A percentile compares a stretch with the other conserved stretches of the same genome.
Evolutionary conservation across 768 basidiomycete species (phyloP).

Genomic region (Naganishia vaughanmartiniae): DNA sequence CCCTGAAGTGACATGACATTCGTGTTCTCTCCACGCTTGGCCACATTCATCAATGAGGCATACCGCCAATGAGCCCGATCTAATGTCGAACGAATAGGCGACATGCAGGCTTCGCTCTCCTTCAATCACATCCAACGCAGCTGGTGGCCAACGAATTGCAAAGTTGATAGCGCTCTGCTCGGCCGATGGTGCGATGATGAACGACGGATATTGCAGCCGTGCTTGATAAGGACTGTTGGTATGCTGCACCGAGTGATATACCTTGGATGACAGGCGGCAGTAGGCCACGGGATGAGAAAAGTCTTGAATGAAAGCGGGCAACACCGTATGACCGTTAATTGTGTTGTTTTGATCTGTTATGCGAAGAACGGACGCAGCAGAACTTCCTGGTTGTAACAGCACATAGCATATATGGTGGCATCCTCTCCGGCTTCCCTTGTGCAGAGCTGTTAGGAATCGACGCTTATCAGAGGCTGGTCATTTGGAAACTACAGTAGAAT

Average conservation of each 20-base stretch:
- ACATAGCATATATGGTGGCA: neutral
- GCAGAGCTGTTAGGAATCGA: neutral
- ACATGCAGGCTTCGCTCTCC: conserved; percentile 21
- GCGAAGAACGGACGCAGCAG: no score
- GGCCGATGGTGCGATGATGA: neutral
- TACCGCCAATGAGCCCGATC: neutral
- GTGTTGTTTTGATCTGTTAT: neutral
- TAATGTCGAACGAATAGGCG: conserved; percentile 7
- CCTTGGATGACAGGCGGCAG: neutral
- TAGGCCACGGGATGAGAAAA: neutral
- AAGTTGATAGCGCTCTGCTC: conserved; percentile 5
- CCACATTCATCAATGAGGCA: conserved; percentile 21
- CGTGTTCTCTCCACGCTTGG: conserved; percentile 20
- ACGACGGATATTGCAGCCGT: conserved; percentile 3
- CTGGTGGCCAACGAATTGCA: conserved; percentile 20
- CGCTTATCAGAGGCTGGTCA: neutral
- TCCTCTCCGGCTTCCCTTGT: neutral
- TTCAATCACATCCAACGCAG: conserved; percentile 21
- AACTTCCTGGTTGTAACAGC: neutral
- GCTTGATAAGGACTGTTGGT: neutral
- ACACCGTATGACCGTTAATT: neutral
- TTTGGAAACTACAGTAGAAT: neutral
- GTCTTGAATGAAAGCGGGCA: conserved; percentile 1
- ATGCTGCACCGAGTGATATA: neutral
- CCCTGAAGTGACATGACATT: neutral